phyloP scores from a whole-genome alignment of 345 rosid species.

The Bruguiera gymnorhiza region DNA sequence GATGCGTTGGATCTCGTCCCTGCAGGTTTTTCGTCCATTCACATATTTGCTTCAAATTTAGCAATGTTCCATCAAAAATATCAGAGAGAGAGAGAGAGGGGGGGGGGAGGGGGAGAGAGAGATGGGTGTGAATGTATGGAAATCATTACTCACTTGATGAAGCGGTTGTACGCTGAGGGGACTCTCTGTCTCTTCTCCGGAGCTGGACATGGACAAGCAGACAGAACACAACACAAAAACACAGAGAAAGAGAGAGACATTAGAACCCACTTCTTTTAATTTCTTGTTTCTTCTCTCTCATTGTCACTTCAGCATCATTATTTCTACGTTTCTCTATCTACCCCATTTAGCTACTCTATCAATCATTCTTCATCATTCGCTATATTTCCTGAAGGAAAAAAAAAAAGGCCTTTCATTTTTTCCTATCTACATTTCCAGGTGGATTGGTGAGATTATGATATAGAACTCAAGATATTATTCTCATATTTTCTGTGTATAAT shows the following conservation, averaged over 20 bases:
- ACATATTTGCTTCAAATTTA: slow-evolving; percentile 6
- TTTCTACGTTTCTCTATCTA: slow-evolving; percentile 24
- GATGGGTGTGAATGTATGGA: neutral
- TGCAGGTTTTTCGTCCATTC: slow-evolving; percentile 28
- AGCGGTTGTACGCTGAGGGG: slow-evolving; percentile 99
- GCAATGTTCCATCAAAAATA: neutral
- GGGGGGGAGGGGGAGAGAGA: neutral
- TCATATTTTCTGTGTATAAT: neutral
- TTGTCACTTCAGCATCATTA: slow-evolving; percentile 1
- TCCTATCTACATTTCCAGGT: slow-evolving; percentile 38
- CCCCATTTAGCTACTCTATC: neutral
- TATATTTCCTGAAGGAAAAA: neutral
- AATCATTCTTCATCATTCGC: neutral
- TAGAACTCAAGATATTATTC: slow-evolving; percentile 1
- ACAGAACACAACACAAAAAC: slow-evolving; percentile 31
- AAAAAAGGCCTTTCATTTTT: neutral
- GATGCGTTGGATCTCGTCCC: slow-evolving; percentile 99
- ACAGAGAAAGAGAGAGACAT: too few species aligned
- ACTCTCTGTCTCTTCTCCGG: slow-evolving; percentile 99
- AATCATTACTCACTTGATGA: slow-evolving; percentile 77
- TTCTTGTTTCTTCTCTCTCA: slow-evolving; percentile 8
- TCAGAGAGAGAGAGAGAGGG: neutral
- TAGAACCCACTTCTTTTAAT: neutral
- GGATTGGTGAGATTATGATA: neutral
- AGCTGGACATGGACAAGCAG: slow-evolving; percentile 57